Evolutionary conservation across 1,284 basidiomycete genomes (phyloP), one percentile per base, ranked within the genome.

Genomic region (Trametes polyzona): DNA sequence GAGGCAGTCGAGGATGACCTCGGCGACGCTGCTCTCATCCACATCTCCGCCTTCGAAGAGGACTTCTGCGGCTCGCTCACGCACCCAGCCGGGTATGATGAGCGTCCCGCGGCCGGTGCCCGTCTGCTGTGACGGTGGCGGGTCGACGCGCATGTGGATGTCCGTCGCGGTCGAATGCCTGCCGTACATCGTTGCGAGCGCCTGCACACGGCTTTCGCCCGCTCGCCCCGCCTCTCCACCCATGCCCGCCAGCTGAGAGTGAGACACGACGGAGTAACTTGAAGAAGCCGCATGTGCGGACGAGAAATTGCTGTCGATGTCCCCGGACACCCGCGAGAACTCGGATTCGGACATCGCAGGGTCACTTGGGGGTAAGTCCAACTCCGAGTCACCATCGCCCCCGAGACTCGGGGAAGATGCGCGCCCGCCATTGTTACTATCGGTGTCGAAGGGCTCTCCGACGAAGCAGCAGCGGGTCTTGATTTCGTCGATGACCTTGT

Each of bases 51-150:
- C 86, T 67, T 94, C 93, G 63, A 98, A 98, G 1, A 98, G 76
- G 4, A 96, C 81, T 69, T 99, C 96, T 3, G 93, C 88, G 0
- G 92, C 92, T 8, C 95, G 81, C 70, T 98, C 95, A 33, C 96
- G 78, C 23, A 98, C 80, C 96, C 97, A 99, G 0, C 96, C 96
- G 0, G 96, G 96, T 37, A 99, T 85, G 40, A 90, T 78, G 33
- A 98, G 73, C 0, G 87, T 90, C 0, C 93, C 93, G n/a, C 79
- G 73, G 0, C 88, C 89, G 0, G 87, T 90, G 0, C 87, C 87
- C 5, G 76, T 75, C 64, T 84, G 85, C 67, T 89, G 86, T 19
- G 82, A 75, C 0, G 73, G 65, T 4, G 88, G 87, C 26, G 90
- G 88, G 21, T 79, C 73, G 16, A 92, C 87, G 3, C 78, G 80